These are phyloP conservation scores for Podospora australis DNA, from an alignment of 495 filamentous ascomycete genomes.

Conservation along the genomic window DNA sequence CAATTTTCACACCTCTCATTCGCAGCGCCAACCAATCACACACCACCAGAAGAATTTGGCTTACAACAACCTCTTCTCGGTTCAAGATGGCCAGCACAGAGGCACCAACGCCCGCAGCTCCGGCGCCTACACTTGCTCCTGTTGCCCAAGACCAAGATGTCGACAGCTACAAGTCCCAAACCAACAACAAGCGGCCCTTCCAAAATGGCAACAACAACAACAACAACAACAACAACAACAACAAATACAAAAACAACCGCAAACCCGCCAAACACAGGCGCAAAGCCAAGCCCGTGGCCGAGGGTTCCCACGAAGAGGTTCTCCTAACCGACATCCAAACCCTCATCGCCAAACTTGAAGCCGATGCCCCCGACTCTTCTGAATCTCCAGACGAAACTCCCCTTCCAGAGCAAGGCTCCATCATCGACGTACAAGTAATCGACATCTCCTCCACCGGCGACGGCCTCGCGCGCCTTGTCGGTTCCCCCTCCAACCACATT, in stretches of 20 bases:
- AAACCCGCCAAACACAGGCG: slow-evolving; percentile 16
- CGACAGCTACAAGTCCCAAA: slow-evolving; percentile 2
- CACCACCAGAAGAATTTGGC: neutral
- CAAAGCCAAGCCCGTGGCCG: slow-evolving; percentile 17
- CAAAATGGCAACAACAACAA: neutral
- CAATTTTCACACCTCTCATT: neutral
- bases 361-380: slow-evolving; percentile 19
- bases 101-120: neutral
- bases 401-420: slow-evolving; percentile 61
- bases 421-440: slow-evolving; percentile 70
- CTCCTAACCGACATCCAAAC: slow-evolving; percentile 62
- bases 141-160: neutral
- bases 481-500: slow-evolving; percentile 54
- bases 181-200: slow-evolving; percentile 11
- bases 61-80: neutral
- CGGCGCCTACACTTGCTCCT: too few species aligned
- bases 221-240: neutral
- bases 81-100: slow-evolving; percentile 10
- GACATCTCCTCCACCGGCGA: slow-evolving; percentile 87
- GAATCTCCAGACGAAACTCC: slow-evolving; percentile 14
- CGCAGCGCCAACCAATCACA: neutral
- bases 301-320: slow-evolving; percentile 63
- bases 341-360: slow-evolving; percentile 48
- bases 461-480: slow-evolving; percentile 62
- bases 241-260: too few species aligned